Percentiles rank a stretch among this genome's conserved stretches.
These are phyloP conservation scores for Lachancea sp. DNA, from an alignment of 805 yeast species.

Conservation along the genomic window DNA sequence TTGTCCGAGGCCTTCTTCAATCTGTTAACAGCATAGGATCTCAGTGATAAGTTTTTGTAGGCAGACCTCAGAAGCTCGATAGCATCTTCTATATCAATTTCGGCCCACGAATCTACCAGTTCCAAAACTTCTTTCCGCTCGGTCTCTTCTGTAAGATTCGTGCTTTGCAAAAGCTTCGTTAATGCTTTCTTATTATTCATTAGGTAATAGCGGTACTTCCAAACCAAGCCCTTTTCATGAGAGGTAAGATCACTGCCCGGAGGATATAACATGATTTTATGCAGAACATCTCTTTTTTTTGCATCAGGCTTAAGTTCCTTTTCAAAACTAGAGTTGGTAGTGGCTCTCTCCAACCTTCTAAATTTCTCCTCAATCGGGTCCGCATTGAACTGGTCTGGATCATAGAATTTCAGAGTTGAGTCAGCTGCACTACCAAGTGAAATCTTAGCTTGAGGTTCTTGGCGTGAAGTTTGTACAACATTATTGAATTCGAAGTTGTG, in stretches of 20 bases:
- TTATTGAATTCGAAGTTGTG: constrained; percentile 42
- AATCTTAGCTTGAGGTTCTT: constrained; percentile 28
- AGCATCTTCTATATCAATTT: constrained; percentile 77
- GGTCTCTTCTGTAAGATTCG: constrained; percentile 78
- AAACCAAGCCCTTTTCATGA: constrained; percentile 76
- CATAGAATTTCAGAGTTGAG: constrained; percentile 44
- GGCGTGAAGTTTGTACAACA: constrained; percentile 23
- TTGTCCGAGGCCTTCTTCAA: constrained; percentile 69
- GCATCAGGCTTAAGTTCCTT: constrained; percentile 86
- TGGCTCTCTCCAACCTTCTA: constrained; percentile 75
- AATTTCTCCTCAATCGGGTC: constrained; percentile 89
- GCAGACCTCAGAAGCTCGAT: constrained; percentile 77
- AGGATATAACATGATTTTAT: constrained; percentile 63
- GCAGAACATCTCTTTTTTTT: constrained; percentile 66
- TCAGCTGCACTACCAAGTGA: constrained; percentile 25
- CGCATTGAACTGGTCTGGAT: constrained; percentile 58
- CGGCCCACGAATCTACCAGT: constrained; percentile 62
- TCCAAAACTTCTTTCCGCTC: constrained; percentile 78
- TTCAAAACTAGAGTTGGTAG: constrained; percentile 70
- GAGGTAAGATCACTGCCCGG: constrained; percentile 77
- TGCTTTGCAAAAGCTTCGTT: constrained; percentile 79
- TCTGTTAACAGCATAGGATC: constrained; percentile 85
- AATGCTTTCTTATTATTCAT: constrained; percentile 61
- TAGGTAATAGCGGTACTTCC: constrained; percentile 85
- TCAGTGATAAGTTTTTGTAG: constrained; percentile 63